Evolutionary conservation across 768 basidiomycete genomes (phyloP).

Genomic region (Rhodotorula graminis): DNA sequence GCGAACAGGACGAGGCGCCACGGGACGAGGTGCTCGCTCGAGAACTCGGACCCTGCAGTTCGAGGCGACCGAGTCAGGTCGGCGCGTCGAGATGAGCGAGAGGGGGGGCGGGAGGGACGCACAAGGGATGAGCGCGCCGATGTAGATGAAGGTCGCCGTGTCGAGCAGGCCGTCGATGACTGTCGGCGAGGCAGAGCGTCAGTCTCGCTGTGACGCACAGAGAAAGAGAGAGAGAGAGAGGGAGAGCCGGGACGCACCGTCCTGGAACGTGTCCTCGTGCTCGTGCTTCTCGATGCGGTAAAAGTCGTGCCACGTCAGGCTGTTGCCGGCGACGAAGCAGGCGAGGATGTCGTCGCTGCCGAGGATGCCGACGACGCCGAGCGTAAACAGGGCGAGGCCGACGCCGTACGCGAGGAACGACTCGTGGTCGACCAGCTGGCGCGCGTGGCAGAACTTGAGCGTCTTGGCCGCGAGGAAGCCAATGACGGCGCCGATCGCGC

Average conservation of each 20-base stretch:
- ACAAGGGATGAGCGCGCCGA: constrained; percentile 49
- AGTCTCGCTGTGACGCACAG: background rate
- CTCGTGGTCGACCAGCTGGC: constrained; percentile 49
- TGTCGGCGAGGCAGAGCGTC: background rate
- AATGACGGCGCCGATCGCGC: constrained; percentile 47
- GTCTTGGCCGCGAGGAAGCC: constrained; percentile 47
- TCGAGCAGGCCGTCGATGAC: constrained; percentile 33
- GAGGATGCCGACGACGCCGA: constrained; percentile 47
- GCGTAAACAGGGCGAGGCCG: constrained; percentile 36
- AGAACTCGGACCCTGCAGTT: constrained; percentile 42
- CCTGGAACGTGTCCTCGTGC: constrained; percentile 42
- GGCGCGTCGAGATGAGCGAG: too few species aligned
- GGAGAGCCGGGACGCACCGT: constrained; percentile 13
- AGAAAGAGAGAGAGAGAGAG: background rate
- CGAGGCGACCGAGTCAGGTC: too few species aligned
- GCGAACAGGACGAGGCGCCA: constrained; percentile 49
- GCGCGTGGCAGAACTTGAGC: constrained; percentile 44
- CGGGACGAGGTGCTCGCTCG: constrained; percentile 39
- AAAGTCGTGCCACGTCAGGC: constrained; percentile 34
- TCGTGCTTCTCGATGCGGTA: constrained; percentile 30
- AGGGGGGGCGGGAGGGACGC: background rate
- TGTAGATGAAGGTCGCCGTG: constrained; percentile 46
- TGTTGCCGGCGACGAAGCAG: constrained; percentile 45
- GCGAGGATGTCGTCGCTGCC: constrained; percentile 50
- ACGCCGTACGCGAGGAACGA: constrained; percentile 45